phyloP scores from a whole-genome alignment of 805 yeast genomes.

The Hanseniaspora singularis region DNA sequence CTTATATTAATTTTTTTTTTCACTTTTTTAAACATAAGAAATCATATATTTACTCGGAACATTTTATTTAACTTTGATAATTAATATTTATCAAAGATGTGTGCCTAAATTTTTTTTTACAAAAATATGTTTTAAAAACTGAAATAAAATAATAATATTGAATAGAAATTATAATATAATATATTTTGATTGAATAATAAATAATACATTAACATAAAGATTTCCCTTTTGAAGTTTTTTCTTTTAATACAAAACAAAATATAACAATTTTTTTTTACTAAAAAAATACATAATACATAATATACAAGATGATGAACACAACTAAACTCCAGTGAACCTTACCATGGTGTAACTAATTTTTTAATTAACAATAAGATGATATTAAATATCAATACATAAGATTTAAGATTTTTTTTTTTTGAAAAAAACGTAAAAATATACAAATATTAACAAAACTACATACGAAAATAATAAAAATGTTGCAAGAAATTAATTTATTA shows the following conservation, averaged over 20 bases:
- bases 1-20: constrained; percentile 1
- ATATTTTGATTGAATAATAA: background rate
- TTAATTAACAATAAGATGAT: background rate
- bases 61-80: constrained; percentile 9
- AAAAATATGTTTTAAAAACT: background rate
- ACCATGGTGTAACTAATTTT: background rate
- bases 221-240: constrained; percentile 1
- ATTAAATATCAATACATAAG: background rate
- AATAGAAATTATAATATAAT: background rate
- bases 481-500: constrained; percentile 4
- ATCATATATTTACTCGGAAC: background rate
- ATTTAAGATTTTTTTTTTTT: no score
- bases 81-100: constrained; percentile 12
- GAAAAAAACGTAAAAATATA: no score
- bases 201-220: background rate
- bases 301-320: constrained; percentile 3
- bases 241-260: background rate
- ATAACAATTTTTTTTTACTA: background rate
- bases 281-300: background rate
- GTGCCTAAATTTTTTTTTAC: constrained; percentile 9
- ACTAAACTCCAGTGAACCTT: constrained; percentile 13
- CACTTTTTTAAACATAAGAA: background rate
- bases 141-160: background rate
- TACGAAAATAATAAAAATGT: background rate
- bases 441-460: background rate